A percentile compares a stretch with the other conserved stretches of the same genome.
These are phyloP conservation scores for Yamadazyma aaseri DNA, from an alignment of 1,139 yeast genomes.

Conservation along the genomic window DNA sequence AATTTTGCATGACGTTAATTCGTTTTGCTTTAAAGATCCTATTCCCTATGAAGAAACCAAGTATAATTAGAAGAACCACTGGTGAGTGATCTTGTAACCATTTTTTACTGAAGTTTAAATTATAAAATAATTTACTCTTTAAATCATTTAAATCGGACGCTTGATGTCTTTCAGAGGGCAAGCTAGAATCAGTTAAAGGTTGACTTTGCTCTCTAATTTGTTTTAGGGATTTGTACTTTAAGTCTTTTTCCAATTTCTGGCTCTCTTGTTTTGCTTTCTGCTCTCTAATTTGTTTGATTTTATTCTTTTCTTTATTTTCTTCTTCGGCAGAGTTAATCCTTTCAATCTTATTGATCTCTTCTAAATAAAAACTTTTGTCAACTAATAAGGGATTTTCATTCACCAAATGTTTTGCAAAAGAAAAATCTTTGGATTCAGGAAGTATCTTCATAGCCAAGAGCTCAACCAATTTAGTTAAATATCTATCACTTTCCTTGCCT, in stretches of 20 bases:
- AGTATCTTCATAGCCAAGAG: slow-evolving; percentile 38
- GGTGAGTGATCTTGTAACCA: slow-evolving; percentile 32
- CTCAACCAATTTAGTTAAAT: slow-evolving; percentile 26
- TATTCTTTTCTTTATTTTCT: slow-evolving; percentile 19
- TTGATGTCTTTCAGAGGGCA: not conserved
- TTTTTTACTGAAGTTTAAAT: slow-evolving; percentile 14
- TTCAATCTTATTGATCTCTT: slow-evolving; percentile 20
- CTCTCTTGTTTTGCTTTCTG: slow-evolving; percentile 24
- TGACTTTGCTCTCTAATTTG: slow-evolving; percentile 21
- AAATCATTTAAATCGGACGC: slow-evolving; percentile 10
- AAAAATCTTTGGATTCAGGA: slow-evolving; percentile 28
- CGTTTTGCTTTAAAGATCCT: slow-evolving; percentile 24
- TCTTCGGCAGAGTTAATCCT: slow-evolving; percentile 16
- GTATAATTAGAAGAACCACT: slow-evolving; percentile 23
- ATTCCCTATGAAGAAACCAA: slow-evolving; percentile 22
- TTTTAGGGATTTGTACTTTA: slow-evolving; percentile 35
- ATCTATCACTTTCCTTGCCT: slow-evolving; percentile 15
- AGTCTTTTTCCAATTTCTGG: slow-evolving; percentile 25
- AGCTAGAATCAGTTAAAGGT: not conserved
- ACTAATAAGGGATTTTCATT: slow-evolving; percentile 20
- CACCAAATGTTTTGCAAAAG: slow-evolving; percentile 29
- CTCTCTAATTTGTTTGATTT: slow-evolving; percentile 22
- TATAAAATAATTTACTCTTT: slow-evolving; percentile 12
- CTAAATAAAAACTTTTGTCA: slow-evolving; percentile 14
- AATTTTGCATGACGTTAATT: slow-evolving; percentile 28